Percentiles rank a stretch among this genome's conserved stretches.
phyloP scores from a whole-genome alignment of 257 asterid species.

The Fraxinus cuspidata region DNA sequence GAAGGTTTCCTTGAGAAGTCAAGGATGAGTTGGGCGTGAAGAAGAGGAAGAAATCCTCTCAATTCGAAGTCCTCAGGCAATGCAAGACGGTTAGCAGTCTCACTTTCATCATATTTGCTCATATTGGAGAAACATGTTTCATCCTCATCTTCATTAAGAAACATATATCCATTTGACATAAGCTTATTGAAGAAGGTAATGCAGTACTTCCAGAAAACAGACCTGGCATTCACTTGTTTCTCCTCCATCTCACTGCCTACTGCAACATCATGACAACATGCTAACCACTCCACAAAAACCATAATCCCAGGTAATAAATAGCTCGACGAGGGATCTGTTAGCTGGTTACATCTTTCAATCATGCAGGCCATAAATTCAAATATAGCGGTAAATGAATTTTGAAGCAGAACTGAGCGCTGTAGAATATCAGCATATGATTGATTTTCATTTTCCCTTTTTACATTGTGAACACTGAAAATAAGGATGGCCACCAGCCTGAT shows the following conservation, averaged over 20 bases:
- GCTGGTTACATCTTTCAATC: conserved; percentile 71
- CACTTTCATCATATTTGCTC: conserved; percentile 85
- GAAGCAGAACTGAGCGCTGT: conserved; percentile 88
- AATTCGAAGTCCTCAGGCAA: conserved; percentile 87
- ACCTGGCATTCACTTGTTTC: conserved; percentile 67
- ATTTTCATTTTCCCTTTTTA: conserved; percentile 72
- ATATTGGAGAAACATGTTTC: conserved; percentile 80
- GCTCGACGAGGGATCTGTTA: conserved; percentile 76
- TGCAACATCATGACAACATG: conserved; percentile 76
- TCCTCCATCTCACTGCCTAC: conserved; percentile 73
- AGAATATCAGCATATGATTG: conserved; percentile 90
- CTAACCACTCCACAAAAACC: conserved; percentile 95
- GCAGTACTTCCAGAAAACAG: conserved; percentile 75
- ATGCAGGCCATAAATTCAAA: conserved; percentile 85
- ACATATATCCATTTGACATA: conserved; percentile 52
- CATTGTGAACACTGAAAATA: conserved; percentile 78
- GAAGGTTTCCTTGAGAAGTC: conserved; percentile 82
- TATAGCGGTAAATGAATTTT: conserved; percentile 72
- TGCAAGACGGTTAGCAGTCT: conserved; percentile 75
- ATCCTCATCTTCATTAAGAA: conserved; percentile 62
- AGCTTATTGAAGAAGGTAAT: conserved; percentile 69
- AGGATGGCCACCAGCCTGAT: conserved; percentile 78
- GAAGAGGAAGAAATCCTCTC: conserved; percentile 86
- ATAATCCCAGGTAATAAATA: conserved; percentile 81
- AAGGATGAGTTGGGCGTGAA: conserved; percentile 83